These are phyloP conservation scores for Cercospora janseana DNA, from an alignment of 2,329 filamentous ascomycete species.

Conservation along the genomic window DNA sequence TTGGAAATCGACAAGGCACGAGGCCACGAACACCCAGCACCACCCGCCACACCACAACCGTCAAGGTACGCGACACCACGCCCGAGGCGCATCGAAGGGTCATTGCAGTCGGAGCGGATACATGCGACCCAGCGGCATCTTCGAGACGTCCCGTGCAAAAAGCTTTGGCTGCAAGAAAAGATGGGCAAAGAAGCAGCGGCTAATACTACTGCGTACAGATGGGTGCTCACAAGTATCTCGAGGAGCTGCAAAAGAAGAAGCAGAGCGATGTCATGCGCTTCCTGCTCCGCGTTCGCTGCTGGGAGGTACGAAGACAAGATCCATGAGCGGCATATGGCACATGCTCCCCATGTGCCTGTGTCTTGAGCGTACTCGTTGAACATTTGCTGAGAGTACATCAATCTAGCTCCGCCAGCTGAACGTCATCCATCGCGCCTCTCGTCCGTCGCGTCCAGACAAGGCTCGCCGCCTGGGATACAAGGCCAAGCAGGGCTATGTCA, in stretches of 20 bases:
- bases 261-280: conserved; percentile 99
- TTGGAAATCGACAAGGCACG: conserved; percentile 20
- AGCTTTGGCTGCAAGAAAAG: conserved; percentile 6
- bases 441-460: conserved; percentile 98
- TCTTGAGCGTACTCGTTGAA: conserved; percentile 89
- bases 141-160: conserved; percentile 1
- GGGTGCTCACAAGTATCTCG: conserved; percentile 99
- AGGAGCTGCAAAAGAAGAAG: conserved; percentile 99
- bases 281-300: conserved; percentile 99
- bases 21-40: conserved; percentile 22
- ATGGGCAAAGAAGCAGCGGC: conserved; percentile 12
- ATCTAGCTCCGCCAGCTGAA: conserved; percentile 99
- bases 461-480: conserved; percentile 99
- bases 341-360: conserved; percentile 31
- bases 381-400: conserved; percentile 99
- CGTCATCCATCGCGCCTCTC: conserved; percentile 98
- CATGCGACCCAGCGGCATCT: conserved; percentile 4
- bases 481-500: conserved; percentile 99
- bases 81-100: conserved; percentile 2
- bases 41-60: conserved; percentile 23
- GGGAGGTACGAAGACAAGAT: conserved; percentile 69
- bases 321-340: conserved; percentile 38
- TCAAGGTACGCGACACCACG: conserved; percentile 30
- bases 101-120: conserved; percentile 10
- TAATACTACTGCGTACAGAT: conserved; percentile 59